Conservation (phyloP, 495 filamentous ascomycete species). For the Tetracladium marchalianum region DNA sequence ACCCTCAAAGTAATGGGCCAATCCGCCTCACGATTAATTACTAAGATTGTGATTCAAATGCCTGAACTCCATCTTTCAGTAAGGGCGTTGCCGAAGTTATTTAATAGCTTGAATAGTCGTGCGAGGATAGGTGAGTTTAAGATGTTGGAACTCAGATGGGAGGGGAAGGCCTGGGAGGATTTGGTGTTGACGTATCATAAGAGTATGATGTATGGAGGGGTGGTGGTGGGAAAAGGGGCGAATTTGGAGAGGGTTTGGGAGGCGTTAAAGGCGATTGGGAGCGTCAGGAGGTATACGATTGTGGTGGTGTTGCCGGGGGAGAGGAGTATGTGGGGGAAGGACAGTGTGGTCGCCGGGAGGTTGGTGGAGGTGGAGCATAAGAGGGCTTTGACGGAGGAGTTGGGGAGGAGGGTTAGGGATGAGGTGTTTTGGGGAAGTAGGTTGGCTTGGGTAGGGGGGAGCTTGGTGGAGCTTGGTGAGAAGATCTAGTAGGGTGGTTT, state of each 20-base stretch:
- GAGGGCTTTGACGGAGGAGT: not conserved
- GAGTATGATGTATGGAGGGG: constrained; percentile 1
- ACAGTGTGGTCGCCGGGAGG: not conserved
- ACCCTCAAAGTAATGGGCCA: constrained; percentile 15
- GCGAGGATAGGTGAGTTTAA: not conserved
- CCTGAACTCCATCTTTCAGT: too few relatives aligned
- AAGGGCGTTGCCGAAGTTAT: too few relatives aligned
- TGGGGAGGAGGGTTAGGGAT: constrained; percentile 11
- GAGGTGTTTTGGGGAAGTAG: constrained; percentile 3
- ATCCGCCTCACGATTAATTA: constrained; percentile 6
- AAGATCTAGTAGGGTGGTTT: too few relatives aligned
- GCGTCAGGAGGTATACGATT: not conserved
- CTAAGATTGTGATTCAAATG: constrained; percentile 1
- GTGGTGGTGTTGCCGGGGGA: too few relatives aligned
- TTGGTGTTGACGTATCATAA: constrained; percentile 1
- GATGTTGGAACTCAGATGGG: not conserved
- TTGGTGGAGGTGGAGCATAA: too few relatives aligned
- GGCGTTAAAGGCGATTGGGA: not conserved
- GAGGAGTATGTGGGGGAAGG: constrained; percentile 1
- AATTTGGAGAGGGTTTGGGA: not conserved
- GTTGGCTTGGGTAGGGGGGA: constrained; percentile 8
- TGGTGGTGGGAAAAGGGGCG: not conserved
- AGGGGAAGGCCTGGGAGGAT: constrained; percentile 1
- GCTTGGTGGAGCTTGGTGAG: not conserved
- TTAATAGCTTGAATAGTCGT: not conserved